Percentiles rank a stretch among this genome's conserved stretches.
Evolutionary conservation across 2,329 filamentous ascomycete species (phyloP).

Genomic region (Phoma sp.): DNA sequence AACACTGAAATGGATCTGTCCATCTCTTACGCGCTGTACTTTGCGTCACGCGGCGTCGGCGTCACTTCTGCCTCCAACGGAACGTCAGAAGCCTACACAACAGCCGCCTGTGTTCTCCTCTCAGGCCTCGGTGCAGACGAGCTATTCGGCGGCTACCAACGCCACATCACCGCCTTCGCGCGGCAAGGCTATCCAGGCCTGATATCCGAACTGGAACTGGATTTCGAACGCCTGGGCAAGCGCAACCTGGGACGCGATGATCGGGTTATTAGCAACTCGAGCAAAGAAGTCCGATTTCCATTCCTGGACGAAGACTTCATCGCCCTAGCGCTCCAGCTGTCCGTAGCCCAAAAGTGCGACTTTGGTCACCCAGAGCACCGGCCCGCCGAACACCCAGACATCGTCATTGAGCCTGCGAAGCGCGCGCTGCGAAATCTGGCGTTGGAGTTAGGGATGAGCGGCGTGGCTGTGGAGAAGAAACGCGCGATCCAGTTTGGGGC

Average conservation of each 20-base stretch:
- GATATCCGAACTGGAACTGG: constrained; percentile 80
- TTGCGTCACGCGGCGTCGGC: constrained; percentile 79
- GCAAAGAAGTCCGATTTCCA: constrained; percentile 86
- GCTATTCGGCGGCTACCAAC: constrained; percentile 89
- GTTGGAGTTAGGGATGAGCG: constrained; percentile 71
- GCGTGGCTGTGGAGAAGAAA: constrained; percentile 87
- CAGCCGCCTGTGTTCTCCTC: constrained; percentile 79
- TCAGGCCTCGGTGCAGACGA: constrained; percentile 96
- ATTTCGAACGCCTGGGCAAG: constrained; percentile 84
- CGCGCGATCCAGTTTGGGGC: constrained; percentile 69
- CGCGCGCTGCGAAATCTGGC: constrained; percentile 79
- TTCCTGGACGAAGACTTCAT: constrained; percentile 88
- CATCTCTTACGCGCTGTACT: constrained; percentile 92
- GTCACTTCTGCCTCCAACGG: constrained; percentile 42
- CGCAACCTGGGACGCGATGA: constrained; percentile 96
- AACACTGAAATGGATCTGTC: constrained; percentile 99
- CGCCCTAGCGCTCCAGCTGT: constrained; percentile 74
- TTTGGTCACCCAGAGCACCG: constrained; percentile 61
- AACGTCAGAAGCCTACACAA: constrained; percentile 59
- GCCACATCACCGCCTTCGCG: constrained; percentile 78
- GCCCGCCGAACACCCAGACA: constrained; percentile 28
- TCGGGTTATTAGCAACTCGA: constrained; percentile 86
- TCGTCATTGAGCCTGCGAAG: constrained; percentile 76
- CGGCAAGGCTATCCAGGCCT: constrained; percentile 73
- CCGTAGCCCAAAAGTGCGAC: constrained; percentile 86